Base-by-base conservation (phyloP, 106 monocot species). In the Chionographis japonica region DNA sequence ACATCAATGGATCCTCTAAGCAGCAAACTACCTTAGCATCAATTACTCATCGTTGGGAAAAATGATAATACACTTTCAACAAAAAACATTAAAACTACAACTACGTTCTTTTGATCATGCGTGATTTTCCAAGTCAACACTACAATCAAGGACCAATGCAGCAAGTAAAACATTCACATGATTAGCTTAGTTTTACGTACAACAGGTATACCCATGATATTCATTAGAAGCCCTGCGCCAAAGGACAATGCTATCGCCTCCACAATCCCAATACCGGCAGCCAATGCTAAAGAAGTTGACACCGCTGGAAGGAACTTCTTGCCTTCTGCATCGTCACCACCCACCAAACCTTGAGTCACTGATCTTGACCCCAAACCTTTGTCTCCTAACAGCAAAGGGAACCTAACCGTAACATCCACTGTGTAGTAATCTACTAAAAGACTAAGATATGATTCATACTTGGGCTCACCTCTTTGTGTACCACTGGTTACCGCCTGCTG, bases 231-330 rank as follows among this genome's bases (percentile, higher is more conserved):
- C 12, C 85, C 89, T 19, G 92, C 90, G 19, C 92, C 89, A 43
- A 87, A 41, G 8, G 72, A 66, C 40, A 98, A 54, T 12, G 74
- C 68, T 35, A 92, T 40, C 14, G 85, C 81, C 77, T 98, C 92
- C 18, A 71, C 15, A 65, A 98, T 73, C 41, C 97, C 97, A 74
- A 98, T 83, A 11, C 77, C 83, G 65, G 90, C 80, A 67, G 97
- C 97, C 70, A 92, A 78, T 68, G 75, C 67, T 62, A 98, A 70
- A 20, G 97, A 98, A 42, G 92, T 87, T 64, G 97, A 90, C 17
- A 98, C 87, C 51, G 92, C 82, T 52, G 97, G 97, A 66, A 92
- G 85, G 65, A 76, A 71, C 76, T 85, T 87, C 61, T 75, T 85
- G 61, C 71, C 55, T 72, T 77, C 67, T 56, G 3, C 35, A 61